A percentile compares a stretch with the other conserved stretches of the same genome.
Evolutionary conservation across 768 basidiomycete genomes (phyloP).

Genomic region (Kockovaella imperatae): DNA sequence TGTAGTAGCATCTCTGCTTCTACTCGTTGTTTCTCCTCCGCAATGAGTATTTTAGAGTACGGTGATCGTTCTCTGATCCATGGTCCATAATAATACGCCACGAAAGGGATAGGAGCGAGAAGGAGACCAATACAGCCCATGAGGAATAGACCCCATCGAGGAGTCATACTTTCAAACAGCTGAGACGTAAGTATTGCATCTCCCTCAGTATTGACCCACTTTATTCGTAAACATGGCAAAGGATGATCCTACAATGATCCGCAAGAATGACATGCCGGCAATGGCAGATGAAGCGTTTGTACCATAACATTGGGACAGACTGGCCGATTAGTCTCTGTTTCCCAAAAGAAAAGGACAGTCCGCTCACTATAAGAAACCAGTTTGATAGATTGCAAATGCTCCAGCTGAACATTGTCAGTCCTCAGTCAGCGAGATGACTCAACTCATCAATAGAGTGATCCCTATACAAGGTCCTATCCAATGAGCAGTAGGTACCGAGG

Average conservation of each 20-base stretch:
- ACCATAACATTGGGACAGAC: constrained; percentile 56
- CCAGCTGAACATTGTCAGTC: not conserved
- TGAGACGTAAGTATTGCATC: not conserved
- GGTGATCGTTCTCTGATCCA: constrained; percentile 31
- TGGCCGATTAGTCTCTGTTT: too few species aligned
- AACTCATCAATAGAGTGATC: too few species aligned
- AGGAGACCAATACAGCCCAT: constrained; percentile 49
- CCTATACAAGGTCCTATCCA: constrained; percentile 61
- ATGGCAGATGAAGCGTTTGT: constrained; percentile 61
- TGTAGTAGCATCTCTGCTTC: too few species aligned
- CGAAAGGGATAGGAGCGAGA: constrained; percentile 53
- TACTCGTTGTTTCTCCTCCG: constrained; percentile 26
- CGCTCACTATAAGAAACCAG: not conserved
- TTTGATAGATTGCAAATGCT: not conserved
- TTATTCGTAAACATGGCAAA: constrained; percentile 60
- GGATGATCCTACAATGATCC: constrained; percentile 47
- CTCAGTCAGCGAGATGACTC: constrained; percentile 48
- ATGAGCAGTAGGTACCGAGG: constrained; percentile 51
- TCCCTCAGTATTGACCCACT: not conserved
- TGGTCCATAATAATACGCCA: constrained; percentile 41
- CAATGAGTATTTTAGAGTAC: constrained; percentile 32
- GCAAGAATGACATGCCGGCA: constrained; percentile 59
- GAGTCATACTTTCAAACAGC: constrained; percentile 55
- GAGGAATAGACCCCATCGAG: constrained; percentile 51
- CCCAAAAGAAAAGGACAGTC: not conserved